Evolutionary conservation across 163 green algal species (phyloP), one percentile per base, ranked within the genome.

Genomic region (Chlamydomonas reinhardtii): DNA sequence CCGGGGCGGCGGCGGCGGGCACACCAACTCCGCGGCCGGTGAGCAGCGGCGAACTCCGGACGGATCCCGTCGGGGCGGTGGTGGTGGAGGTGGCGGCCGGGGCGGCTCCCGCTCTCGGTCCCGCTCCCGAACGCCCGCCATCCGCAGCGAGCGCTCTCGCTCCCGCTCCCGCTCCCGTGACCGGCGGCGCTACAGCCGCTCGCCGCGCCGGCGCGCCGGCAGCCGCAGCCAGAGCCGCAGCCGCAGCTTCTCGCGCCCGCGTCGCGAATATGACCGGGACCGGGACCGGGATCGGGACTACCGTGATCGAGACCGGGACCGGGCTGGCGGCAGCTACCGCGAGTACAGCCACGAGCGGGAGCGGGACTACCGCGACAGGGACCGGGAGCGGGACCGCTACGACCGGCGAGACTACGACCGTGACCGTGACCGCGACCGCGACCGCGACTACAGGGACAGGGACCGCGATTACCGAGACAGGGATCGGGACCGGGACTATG

Each of bases 141-240:
- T 56, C 11, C 48, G 48, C 48, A 14, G 48, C 48, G 48, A 56
- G 12, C 62, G 62, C 59, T 48, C 31, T 2, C 19, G 34, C 0
- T 74, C 69, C 6, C 69, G 69, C 19, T 74, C 69, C 1, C 34
- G 69, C 29, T 74, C 69, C 0, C 34, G 69, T 5, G 69, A 74
- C 34, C 66, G 79, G 35, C 79, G 68, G 24, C 68, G 52, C 24
- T 43, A 77, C 54, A 72, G 79, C 31, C 37, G 66, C 34, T 54
- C 48, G 25, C 72, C 68, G 31, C 69, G 68, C 0, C 78, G 69
- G 54, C 56, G 69, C 35, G 54, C 70, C 3, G 35, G 34, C n/a
- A 85, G 77, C n/a, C n/a, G 77, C 22, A 85, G 79, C 66, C 76
- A 65, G 19, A 84, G 78, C 69, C 34, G 80, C 22, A 85, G 78